A percentile compares a stretch with the other conserved stretches of the same genome.
Evolutionary conservation across 352 stramenopile species (phyloP).

Genomic region (Globisporangium uncinulatum): DNA sequence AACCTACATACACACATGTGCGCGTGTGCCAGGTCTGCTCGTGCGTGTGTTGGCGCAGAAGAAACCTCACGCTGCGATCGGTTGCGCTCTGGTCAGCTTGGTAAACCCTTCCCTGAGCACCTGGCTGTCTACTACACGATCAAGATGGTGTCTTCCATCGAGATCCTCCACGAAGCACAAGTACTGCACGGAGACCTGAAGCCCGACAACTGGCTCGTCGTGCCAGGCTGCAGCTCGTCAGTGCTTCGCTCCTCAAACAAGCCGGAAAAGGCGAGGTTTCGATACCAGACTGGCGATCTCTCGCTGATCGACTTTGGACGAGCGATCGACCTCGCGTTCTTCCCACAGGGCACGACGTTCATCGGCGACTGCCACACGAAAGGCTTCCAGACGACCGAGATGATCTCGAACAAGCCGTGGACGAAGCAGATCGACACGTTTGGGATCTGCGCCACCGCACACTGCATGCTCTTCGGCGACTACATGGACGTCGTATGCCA

Average conservation of each 20-base stretch:
- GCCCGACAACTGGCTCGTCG: conserved; percentile 83
- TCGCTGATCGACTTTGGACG: conserved; percentile 82
- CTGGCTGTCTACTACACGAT: conserved; percentile 74
- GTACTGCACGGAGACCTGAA: conserved; percentile 85
- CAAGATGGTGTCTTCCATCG: conserved; percentile 69
- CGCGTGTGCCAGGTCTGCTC: neutral
- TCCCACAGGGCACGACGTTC: conserved; percentile 52
- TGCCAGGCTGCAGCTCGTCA: conserved; percentile 17
- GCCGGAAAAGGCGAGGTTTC: conserved; percentile 13
- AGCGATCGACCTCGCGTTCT: conserved; percentile 68
- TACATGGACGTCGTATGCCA: conserved; percentile 71
- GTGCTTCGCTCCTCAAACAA: conserved; percentile 5
- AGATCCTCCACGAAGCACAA: conserved; percentile 50
- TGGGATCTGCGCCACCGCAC: conserved; percentile 60
- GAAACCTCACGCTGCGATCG: neutral
- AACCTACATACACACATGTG: too few relatives aligned
- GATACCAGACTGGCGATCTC: conserved; percentile 37
- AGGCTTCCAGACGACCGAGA: conserved; percentile 83
- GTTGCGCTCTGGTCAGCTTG: conserved; percentile 21
- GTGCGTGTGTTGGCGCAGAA: neutral
- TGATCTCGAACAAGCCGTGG: conserved; percentile 70
- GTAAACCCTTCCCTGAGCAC: conserved; percentile 58
- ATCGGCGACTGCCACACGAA: conserved; percentile 74
- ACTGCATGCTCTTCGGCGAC: conserved; percentile 81
- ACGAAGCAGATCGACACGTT: conserved; percentile 85